Base-by-base conservation (phyloP, 2,329 filamentous ascomycete genomes). In the Fusarium pseudoanthophilum region DNA sequence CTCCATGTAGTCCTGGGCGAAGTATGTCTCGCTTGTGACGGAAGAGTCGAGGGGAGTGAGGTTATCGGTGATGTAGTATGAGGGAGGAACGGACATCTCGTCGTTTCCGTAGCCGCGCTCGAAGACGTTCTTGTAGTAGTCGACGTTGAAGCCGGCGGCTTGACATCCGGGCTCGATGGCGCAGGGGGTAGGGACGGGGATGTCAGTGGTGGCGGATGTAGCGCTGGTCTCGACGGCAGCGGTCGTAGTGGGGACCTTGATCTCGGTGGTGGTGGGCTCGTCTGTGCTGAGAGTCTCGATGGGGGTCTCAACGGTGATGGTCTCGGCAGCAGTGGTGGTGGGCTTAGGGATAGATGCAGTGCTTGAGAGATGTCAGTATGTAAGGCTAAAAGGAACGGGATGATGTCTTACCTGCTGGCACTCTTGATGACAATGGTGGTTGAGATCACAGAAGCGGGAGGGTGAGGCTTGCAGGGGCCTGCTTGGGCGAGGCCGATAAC, bases 121-220 rank as follows among this genome's bases (percentile, higher is more conserved):
- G 16, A 77, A 69, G 39, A 49, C 66, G 32, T 77, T 77, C 32
- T 61, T 20, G 40, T 75, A 77, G 67, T 75, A 77, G 61, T 75
- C 71, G 11, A 76, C 64, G 34, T 75, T 72, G 34, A 63, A 71
- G 3, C 67, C 67, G 1, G 59, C 32, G 15, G 67, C 64, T 10
- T 39, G 52, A 8, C 67, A 70, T 51, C 34, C 46, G 21, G 51
- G 49, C 10, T 61, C 20, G 7, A 61, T 58, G 15, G 49, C 24
- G 21, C 59, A 61, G 9, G 59, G 16, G 5, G 57, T 60, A 13
- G 57, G 57, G 11, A 40, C 36, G 2, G 26, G 11, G 21, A 34
- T 3, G 8, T 28, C 30, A 30, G 37, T 36, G 11, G 59, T 43
- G 7, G 49, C 42, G 7, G 51, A 21, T 8, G 37, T 28, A n/a